A percentile compares a stretch with the other conserved stretches of the same genome.
Evolutionary conservation across 352 stramenopile species (phyloP).

Genomic region (Globisporangium echinulatum): DNA sequence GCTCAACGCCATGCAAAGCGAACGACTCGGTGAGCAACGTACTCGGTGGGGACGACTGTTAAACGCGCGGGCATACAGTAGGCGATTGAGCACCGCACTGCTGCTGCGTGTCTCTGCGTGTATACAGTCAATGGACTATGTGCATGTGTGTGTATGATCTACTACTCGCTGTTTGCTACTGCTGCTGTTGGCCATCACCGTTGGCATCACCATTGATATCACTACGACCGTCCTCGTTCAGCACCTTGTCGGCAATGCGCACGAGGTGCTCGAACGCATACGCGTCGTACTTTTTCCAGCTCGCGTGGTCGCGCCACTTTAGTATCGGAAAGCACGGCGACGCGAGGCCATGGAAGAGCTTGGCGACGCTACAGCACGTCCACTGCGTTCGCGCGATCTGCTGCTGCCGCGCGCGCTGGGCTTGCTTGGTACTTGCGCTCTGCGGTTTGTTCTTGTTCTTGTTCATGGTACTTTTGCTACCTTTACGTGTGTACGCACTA

Average conservation of each 20-base stretch:
- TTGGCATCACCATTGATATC: no score
- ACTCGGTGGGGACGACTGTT: no score
- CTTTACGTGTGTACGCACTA: background rate
- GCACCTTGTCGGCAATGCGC: slow-evolving; percentile 47
- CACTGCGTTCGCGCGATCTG: slow-evolving; percentile 22
- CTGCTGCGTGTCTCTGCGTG: no score
- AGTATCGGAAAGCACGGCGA: slow-evolving; percentile 52
- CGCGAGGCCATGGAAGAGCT: slow-evolving; percentile 70
- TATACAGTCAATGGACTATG: no score
- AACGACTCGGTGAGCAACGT: no score
- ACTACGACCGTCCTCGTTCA: slow-evolving; percentile 17
- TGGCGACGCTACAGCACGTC: slow-evolving; percentile 64
- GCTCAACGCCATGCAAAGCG: no score
- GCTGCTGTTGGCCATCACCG: no score
- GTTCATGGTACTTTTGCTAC: background rate
- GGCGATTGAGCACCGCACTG: no score
- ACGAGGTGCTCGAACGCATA: slow-evolving; percentile 76
- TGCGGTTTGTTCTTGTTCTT: background rate
- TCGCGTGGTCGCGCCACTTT: slow-evolving; percentile 56
- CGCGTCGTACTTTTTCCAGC: slow-evolving; percentile 58
- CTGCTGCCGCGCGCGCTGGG: background rate
- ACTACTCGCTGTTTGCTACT: no score
- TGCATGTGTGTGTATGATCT: no score
- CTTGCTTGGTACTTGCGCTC: background rate
- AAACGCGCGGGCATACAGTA: no score